Conservation (phyloP, 225 moss, liverwort and hornwort genomes). For the Ulota crispa region DNA sequence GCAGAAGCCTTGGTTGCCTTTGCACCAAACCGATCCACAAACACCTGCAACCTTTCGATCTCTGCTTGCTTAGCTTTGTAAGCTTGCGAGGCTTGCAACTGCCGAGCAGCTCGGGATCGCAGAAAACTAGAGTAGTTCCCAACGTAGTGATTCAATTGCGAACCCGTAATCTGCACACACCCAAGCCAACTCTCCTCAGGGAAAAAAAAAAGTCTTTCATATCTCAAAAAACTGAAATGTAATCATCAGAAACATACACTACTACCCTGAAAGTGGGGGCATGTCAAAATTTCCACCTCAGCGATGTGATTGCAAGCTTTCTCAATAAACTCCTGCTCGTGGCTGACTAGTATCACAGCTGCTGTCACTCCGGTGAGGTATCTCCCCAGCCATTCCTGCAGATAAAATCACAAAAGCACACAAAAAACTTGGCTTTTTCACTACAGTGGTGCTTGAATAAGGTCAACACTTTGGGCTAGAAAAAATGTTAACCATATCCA, state of each 20-base stretch:
- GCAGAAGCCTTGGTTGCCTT: conserved; percentile 98
- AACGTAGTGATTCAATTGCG: conserved; percentile 76
- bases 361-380: conserved; percentile 83
- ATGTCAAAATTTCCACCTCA: conserved; percentile 54
- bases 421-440: neutral
- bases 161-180: conserved; percentile 68
- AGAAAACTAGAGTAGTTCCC: conserved; percentile 86
- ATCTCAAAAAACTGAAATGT: neutral
- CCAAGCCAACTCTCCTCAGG: neutral
- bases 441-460: neutral
- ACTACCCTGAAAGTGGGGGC: neutral
- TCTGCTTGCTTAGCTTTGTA: conserved; percentile 97
- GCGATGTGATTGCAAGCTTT: conserved; percentile 88
- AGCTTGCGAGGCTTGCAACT: conserved; percentile 91
- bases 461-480: no score
- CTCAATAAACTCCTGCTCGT: conserved; percentile 88
- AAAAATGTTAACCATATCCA: no score
- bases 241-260: neutral
- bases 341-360: conserved; percentile 87
- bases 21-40: conserved; percentile 94
- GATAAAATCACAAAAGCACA: neutral
- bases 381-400: conserved; percentile 87
- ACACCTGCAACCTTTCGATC: conserved; percentile 85
- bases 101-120: conserved; percentile 80
- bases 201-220: neutral